Base-by-base conservation (phyloP, 2,329 filamentous ascomycete species). In the Fusarium liriodendri region DNA sequence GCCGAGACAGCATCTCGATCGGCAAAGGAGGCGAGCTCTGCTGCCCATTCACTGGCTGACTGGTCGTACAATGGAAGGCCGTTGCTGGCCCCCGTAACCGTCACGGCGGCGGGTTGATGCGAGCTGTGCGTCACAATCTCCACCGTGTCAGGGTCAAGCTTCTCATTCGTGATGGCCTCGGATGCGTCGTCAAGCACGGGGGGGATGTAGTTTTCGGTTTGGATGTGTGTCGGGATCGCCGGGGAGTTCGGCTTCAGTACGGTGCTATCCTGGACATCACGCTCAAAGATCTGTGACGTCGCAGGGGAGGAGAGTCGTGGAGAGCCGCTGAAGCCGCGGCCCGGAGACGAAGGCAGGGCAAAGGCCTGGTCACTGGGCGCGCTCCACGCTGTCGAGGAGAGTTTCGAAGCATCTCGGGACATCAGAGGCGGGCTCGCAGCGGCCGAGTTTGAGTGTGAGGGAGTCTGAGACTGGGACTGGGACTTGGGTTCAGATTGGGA, bases 131-230 rank as follows among this genome's bases (percentile, higher is more conserved):
- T 98, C 54, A 98, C 90, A 80, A 98, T 98, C 85, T 98, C 95
- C 63, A 98, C 95, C 27, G 92, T 90, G 81, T 98, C 95, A 6
- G 95, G 95, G 81, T 97, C 93, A 60, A 98, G 88, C 66, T 92
- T 91, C 75, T 91, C 87, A 83, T 98, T 95, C 14, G 96, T 98
- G 79, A 98, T 98, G 66, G 95, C 95, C 78, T 95, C 91, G 47
- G 95, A 97, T 3, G 95, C 96, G 61, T 96, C 96, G 81, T 98
- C 95, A 57, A 98, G 88, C 14, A 97, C 95, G 0, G 96, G 90
- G 9, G 96, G 96, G 76, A 98, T 98, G 80, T 95, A 90, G 84
- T 98, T 95, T 82, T 98, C 96, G 9, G 95, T 98, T 77, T 95
- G 91, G 78, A 98, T 97, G 80, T 98, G 96, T 9, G 94, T 92